Conservation (phyloP, 257 asterid species). For the Rehmannia glutinosa region DNA sequence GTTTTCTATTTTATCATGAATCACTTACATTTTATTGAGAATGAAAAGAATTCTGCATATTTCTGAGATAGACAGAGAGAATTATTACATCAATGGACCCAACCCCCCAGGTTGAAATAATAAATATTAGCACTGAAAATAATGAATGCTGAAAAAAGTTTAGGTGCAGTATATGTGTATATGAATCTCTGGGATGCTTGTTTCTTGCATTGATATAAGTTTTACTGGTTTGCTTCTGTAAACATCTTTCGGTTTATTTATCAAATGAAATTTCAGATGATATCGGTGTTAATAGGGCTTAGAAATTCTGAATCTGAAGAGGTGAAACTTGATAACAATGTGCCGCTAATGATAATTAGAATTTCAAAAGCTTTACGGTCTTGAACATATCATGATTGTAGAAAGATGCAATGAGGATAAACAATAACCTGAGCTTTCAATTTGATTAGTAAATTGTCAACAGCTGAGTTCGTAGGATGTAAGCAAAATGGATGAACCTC, state of each 20-base stretch:
- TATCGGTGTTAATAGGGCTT: neutral
- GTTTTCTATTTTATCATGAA: too few species aligned
- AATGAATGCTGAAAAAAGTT: too few species aligned
- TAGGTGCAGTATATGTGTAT: too few species aligned
- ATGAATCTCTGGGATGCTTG: too few species aligned
- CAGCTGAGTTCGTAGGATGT: conserved; percentile 96
- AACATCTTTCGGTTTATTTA: too few species aligned
- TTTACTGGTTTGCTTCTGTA: too few species aligned
- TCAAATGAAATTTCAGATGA: neutral
- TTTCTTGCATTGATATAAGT: neutral
- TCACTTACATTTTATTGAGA: too few species aligned
- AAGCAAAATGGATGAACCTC: conserved; percentile 97
- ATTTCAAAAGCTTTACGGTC: conserved; percentile 2
- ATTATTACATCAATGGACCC: too few species aligned
- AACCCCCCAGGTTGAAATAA: too few species aligned
- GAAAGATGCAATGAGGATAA: conserved; percentile 18
- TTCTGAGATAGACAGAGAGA: too few species aligned
- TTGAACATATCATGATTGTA: conserved; percentile 6
- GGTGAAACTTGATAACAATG: conserved; percentile 12
- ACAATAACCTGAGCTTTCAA: conserved; percentile 75
- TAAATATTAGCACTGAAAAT: too few species aligned
- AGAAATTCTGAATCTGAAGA: conserved; percentile 3
- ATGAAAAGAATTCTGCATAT: too few species aligned
- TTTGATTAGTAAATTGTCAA: conserved; percentile 87
- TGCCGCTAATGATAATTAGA: conserved; percentile 3